Conservation (phyloP, 2,329 filamentous ascomycete species). For the Seiridium cupressi region DNA sequence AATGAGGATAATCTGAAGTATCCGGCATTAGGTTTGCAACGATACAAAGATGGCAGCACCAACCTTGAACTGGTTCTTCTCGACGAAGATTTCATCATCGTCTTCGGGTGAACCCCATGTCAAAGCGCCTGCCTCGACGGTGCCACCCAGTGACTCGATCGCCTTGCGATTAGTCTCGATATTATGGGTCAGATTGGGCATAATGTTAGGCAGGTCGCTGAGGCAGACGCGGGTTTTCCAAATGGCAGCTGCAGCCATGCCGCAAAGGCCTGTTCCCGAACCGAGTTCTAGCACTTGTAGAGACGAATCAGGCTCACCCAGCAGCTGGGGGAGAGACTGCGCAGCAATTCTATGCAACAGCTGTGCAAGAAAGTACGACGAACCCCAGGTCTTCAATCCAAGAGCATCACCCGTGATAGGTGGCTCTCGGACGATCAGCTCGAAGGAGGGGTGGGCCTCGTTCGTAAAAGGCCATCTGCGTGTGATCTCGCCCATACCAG, state of each 20-base stretch:
- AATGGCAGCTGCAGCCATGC: slow-evolving; percentile 75
- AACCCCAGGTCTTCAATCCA: slow-evolving; percentile 94
- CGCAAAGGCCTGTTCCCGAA: slow-evolving; percentile 87
- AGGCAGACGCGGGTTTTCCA: slow-evolving; percentile 67
- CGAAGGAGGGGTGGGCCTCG: slow-evolving; percentile 42
- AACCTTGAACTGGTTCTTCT: slow-evolving; percentile 51
- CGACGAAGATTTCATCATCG: slow-evolving; percentile 43
- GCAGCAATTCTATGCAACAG: slow-evolving; percentile 55
- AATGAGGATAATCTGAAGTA: slow-evolving; percentile 64
- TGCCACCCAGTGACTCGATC: slow-evolving; percentile 54
- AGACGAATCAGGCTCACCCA: slow-evolving; percentile 26
- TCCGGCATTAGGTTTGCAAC: slow-evolving; percentile 10
- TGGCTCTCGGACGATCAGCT: slow-evolving; percentile 78
- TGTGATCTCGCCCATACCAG: slow-evolving; percentile 59
- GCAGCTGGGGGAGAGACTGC: slow-evolving; percentile 43
- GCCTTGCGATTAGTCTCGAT: slow-evolving; percentile 59
- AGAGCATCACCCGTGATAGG: slow-evolving; percentile 84
- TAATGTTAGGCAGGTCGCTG: slow-evolving; percentile 82
- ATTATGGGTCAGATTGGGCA: slow-evolving; percentile 78
- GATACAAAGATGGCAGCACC: slow-evolving; percentile 13
- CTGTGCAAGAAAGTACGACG: slow-evolving; percentile 80
- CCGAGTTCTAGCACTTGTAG: slow-evolving; percentile 71
- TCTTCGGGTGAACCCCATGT: slow-evolving; percentile 66
- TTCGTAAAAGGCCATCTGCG: slow-evolving; percentile 51
- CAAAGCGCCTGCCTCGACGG: slow-evolving; percentile 61